Base-by-base conservation (phyloP, 1,284 basidiomycete species). In the Melampsora americana region DNA sequence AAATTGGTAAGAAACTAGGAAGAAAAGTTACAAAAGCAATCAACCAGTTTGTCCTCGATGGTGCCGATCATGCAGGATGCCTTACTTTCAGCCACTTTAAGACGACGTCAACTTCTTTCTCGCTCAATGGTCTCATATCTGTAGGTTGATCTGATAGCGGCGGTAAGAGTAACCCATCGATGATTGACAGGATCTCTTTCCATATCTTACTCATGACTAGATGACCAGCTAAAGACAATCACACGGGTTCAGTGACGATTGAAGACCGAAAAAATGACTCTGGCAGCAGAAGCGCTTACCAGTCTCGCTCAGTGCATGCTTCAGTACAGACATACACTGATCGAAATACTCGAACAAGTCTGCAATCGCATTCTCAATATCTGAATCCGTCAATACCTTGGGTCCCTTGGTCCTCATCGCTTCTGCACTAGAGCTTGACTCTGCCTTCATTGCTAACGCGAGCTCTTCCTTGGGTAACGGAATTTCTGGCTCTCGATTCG, bases 281-380 rank as follows among this genome's bases (percentile, higher is more conserved):
- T 3, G 11, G 20, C 0, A 66, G 16, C 0, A 28, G 28, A 66
- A 20, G 60, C 14, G 32, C 79, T 66, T 20, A 78, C 80, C 79
- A n/a, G 79, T 79, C 44, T 90, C 88, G 77, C 90, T 91, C 67
- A 99, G 85, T 77, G 91, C 90, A 16, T 91, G 92, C 80, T 96
- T 95, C 66, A 99, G 86, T 5, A 92, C 94, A 79, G 92, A 91
- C 69, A 97, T 87, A 81, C 96, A 97, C 46, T 90, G 90, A 78
- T 99, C 95, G 78, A 99, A 92, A 84, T 98, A 99, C 83, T 99
- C 95, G 81, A 99, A 93, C 26, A 99, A 85, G 0, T 93, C 91
- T 48, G 90, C 85, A 78, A 99, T 95, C 0, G 94, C 95, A 72
- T 90, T 87, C 83, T 99, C 96, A 79, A 99, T 93, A 83, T 99